Conservation (phyloP, 73 alveolate species). For the Paramecium sexaurelia region DNA sequence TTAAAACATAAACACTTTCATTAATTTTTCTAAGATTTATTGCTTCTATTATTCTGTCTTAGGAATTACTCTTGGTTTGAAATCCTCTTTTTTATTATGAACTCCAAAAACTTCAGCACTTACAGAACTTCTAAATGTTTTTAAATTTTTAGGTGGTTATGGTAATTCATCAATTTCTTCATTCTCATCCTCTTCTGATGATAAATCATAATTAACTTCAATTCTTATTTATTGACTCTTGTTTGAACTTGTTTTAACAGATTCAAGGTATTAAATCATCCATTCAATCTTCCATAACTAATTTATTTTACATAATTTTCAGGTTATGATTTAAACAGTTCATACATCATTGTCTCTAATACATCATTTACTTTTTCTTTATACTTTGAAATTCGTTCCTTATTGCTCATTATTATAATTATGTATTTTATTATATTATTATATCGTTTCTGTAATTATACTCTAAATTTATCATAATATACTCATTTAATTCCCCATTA, state of each 20-base stretch:
- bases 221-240: not conserved
- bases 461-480: not conserved
- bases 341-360: not conserved
- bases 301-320: not conserved
- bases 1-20: constrained; percentile 74
- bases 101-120: constrained; percentile 98
- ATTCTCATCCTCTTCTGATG: constrained; percentile 31
- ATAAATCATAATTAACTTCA: not conserved
- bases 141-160: not conserved
- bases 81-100: constrained; percentile 84
- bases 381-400: not conserved
- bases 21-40: constrained; percentile 72
- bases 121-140: constrained; percentile 76
- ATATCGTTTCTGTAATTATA: not conserved
- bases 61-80: constrained; percentile 83
- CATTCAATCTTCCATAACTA: not conserved
- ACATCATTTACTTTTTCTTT: not conserved
- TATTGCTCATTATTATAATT: not conserved
- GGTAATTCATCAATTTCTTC: constrained; percentile 47
- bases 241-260: not conserved
- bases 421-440: not conserved
- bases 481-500: not conserved
- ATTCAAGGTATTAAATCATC: constrained; percentile 18
- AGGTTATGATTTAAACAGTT: constrained; percentile 41
- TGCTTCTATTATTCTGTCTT: constrained; percentile 83